Percentiles rank a stretch among this genome's conserved stretches.
phyloP scores from a whole-genome alignment of 2,329 filamentous ascomycete species.

The Xylaria sp. region DNA sequence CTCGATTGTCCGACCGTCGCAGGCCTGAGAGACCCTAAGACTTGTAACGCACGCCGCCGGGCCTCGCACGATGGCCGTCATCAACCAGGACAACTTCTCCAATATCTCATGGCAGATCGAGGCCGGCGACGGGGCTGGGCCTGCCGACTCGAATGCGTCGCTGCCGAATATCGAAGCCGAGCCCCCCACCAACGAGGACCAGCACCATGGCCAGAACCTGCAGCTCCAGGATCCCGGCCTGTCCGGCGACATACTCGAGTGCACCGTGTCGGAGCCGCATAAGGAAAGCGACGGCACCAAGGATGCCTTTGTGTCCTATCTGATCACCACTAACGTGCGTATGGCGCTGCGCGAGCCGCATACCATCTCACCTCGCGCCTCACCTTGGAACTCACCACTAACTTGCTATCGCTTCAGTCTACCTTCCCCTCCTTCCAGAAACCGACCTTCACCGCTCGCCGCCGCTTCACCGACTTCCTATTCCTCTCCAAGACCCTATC shows the following conservation, averaged over 20 bases:
- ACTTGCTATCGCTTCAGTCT: conserved; percentile 65
- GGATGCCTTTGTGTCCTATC: conserved; percentile 95
- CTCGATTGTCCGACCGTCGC: neutral
- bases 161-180: conserved; percentile 45
- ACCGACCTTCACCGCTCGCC: conserved; percentile 79
- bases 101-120: conserved; percentile 82
- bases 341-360: neutral
- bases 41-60: conserved; percentile 9
- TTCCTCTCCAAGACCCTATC: conserved; percentile 93
- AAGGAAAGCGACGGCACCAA: conserved; percentile 98
- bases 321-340: conserved; percentile 86
- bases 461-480: conserved; percentile 97
- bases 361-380: neutral
- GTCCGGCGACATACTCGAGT: conserved; percentile 81
- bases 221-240: conserved; percentile 63
- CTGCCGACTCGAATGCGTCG: conserved; percentile 40
- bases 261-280: conserved; percentile 81
- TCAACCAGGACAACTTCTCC: conserved; percentile 77
- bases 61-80: conserved; percentile 55
- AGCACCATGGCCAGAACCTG: conserved; percentile 59
- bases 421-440: conserved; percentile 94
- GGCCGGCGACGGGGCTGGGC: conserved; percentile 55
- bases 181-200: conserved; percentile 44
- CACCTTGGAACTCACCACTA: conserved; percentile 20
- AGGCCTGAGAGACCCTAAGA: conserved; percentile 1